Evolutionary conservation across 331 rosid genomes (phyloP).

Genomic region (Rosa hybrid): DNA sequence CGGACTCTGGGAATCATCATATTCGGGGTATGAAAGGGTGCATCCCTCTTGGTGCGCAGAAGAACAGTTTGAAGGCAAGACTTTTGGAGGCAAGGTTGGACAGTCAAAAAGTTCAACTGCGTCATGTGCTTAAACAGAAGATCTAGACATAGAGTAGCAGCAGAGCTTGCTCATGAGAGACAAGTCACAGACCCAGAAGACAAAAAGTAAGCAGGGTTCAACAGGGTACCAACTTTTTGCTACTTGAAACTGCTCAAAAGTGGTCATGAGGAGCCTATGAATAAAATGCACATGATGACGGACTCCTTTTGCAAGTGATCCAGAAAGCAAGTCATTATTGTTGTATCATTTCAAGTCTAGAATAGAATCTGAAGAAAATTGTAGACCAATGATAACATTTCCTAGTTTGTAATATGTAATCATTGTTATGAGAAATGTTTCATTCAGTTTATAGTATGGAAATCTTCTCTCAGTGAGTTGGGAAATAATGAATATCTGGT

Average conservation of each 20-base stretch:
- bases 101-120: constrained; percentile 73
- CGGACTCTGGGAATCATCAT: constrained; percentile 55
- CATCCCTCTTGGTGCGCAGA: constrained; percentile 60
- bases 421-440: constrained; percentile 31
- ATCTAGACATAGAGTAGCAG: constrained; percentile 40
- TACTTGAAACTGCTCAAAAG: constrained; percentile 35
- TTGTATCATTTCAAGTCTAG: constrained; percentile 42
- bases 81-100: constrained; percentile 89
- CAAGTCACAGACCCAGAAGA: constrained; percentile 18
- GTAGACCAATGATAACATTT: constrained; percentile 39
- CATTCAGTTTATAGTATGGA: constrained; percentile 29
- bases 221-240: constrained; percentile 26
- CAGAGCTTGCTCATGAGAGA: constrained; percentile 26
- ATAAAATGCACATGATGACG: constrained; percentile 31
- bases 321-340: constrained; percentile 36
- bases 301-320: constrained; percentile 29
- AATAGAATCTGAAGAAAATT: constrained; percentile 34
- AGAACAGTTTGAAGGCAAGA: constrained; percentile 80
- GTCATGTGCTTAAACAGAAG: constrained; percentile 86
- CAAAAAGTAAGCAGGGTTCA: constrained; percentile 15
- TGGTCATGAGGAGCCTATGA: constrained; percentile 28
- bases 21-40: constrained; percentile 72
- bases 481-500: neutral
- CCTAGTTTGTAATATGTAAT: constrained; percentile 39
- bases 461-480: neutral